phyloP scores from a whole-genome alignment of 1,139 yeast species.

The Kodamaea arcana region DNA sequence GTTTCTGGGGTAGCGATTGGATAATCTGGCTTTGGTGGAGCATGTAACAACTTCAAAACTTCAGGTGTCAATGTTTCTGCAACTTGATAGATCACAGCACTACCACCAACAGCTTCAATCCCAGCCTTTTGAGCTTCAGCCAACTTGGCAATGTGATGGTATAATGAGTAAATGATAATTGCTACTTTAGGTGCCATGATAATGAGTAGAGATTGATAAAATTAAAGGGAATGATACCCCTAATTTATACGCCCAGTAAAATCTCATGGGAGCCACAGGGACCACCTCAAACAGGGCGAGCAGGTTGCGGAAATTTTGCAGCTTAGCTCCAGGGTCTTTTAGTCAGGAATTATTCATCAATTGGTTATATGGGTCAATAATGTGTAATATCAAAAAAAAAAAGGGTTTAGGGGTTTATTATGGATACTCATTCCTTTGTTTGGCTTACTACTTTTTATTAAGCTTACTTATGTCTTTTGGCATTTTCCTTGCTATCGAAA shows the following conservation, averaged over 20 bases:
- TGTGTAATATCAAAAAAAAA: background rate
- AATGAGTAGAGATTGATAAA: background rate
- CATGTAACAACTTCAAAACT: constrained; percentile 27
- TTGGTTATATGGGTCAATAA: background rate
- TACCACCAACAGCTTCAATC: constrained; percentile 36
- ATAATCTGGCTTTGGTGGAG: constrained; percentile 30
- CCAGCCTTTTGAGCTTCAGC: constrained; percentile 35
- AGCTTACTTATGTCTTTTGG: too few species aligned
- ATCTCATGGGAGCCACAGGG: too few species aligned
- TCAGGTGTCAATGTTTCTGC: constrained; percentile 32
- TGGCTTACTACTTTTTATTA: background rate
- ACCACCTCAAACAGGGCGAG: constrained; percentile 3
- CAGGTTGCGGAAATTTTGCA: background rate
- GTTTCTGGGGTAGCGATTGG: constrained; percentile 32
- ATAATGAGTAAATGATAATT: constrained; percentile 34
- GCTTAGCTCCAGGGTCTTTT: constrained; percentile 1
- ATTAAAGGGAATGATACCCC: constrained; percentile 1
- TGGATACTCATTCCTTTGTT: background rate
- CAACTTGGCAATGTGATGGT: constrained; percentile 33
- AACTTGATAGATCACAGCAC: constrained; percentile 35
- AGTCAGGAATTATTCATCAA: background rate
- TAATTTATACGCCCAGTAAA: too few species aligned
- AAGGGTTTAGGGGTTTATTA: background rate
- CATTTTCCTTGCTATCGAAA: background rate
- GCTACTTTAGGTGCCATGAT: constrained; percentile 34